These are phyloP conservation scores for Apophysomyces variabilis DNA, from an alignment of 371 early-diverging fungal genomes.

Conservation along the genomic window DNA sequence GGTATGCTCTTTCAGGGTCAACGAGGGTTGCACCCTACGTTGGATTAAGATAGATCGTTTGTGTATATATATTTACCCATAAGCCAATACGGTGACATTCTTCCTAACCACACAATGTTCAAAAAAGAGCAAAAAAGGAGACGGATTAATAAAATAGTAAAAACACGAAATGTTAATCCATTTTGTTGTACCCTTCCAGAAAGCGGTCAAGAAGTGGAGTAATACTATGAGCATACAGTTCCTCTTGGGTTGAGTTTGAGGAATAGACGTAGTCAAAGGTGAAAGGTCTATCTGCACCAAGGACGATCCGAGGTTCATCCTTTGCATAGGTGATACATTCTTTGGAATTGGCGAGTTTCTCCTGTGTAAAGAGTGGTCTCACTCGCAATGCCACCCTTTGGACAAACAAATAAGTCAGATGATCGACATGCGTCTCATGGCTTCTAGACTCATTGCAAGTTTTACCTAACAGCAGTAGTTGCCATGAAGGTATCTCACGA, in stretches of 20 bases:
- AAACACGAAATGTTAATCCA: background rate
- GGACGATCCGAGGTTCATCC: constrained; percentile 52
- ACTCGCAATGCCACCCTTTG: constrained; percentile 68
- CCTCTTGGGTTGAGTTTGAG: constrained; percentile 61
- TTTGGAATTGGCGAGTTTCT: constrained; percentile 36
- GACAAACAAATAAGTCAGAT: constrained; percentile 2
- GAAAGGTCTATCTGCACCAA: constrained; percentile 61
- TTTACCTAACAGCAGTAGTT: constrained; percentile 29
- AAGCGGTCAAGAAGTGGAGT: constrained; percentile 73
- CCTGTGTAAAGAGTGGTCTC: constrained; percentile 67
- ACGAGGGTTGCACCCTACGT: constrained; percentile 9
- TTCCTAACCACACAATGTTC: constrained; percentile 22
- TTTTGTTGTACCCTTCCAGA: constrained; percentile 72
- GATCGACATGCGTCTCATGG: constrained; percentile 2
- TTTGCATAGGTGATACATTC: constrained; percentile 58
- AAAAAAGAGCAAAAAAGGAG: background rate
- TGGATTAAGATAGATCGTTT: background rate
- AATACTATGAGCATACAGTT: constrained; percentile 70
- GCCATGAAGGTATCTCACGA: constrained; percentile 21
- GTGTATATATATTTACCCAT: constrained; percentile 69
- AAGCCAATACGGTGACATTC: constrained; percentile 91
- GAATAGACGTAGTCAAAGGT: constrained; percentile 84
- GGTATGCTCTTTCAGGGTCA: constrained; percentile 2
- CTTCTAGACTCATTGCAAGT: too few relatives aligned
- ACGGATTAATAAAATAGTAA: background rate